Conservation (phyloP, 371 early-diverging fungal species). For the Apophysomyces ossiformis region DNA sequence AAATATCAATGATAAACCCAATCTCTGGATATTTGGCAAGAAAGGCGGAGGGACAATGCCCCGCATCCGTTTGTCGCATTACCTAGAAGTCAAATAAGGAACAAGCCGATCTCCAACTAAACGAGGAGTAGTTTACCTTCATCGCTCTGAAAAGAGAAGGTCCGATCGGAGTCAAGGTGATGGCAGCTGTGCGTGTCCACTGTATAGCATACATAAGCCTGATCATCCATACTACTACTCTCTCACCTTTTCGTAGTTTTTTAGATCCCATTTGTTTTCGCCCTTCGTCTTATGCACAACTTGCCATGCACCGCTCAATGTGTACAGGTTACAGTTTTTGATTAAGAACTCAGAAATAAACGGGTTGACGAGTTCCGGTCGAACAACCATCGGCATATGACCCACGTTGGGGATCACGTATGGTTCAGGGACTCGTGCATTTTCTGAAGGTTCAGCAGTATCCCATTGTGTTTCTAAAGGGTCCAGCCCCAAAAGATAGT, state of each 20-base stretch:
- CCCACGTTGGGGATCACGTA: conserved; percentile 67
- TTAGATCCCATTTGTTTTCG: conserved; percentile 73
- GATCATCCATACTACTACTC: background rate
- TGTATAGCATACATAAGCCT: conserved; percentile 5
- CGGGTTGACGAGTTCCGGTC: conserved; percentile 68
- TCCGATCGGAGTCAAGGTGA: conserved; percentile 55
- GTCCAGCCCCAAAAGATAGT: conserved; percentile 39
- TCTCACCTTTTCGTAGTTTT: conserved; percentile 70
- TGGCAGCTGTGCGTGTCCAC: conserved; percentile 63
- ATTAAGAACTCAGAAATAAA: conserved; percentile 69
- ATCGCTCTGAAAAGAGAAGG: conserved; percentile 62
- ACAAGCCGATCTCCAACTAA: background rate
- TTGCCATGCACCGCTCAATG: conserved; percentile 68
- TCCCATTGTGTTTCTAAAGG: conserved; percentile 28
- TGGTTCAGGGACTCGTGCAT: conserved; percentile 50
- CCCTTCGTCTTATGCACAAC: conserved; percentile 58
- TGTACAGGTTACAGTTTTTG: conserved; percentile 62
- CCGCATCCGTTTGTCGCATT: conserved; percentile 69
- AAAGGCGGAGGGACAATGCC: conserved; percentile 67
- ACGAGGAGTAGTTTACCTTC: conserved; percentile 36
- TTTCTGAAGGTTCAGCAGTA: conserved; percentile 21
- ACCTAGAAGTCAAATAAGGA: conserved; percentile 38
- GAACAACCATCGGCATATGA: conserved; percentile 70
- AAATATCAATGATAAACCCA: conserved; percentile 56
- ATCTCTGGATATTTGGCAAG: conserved; percentile 68